phyloP scores from a whole-genome alignment of 139 green algal genomes.

The Chlorella ohadii region DNA sequence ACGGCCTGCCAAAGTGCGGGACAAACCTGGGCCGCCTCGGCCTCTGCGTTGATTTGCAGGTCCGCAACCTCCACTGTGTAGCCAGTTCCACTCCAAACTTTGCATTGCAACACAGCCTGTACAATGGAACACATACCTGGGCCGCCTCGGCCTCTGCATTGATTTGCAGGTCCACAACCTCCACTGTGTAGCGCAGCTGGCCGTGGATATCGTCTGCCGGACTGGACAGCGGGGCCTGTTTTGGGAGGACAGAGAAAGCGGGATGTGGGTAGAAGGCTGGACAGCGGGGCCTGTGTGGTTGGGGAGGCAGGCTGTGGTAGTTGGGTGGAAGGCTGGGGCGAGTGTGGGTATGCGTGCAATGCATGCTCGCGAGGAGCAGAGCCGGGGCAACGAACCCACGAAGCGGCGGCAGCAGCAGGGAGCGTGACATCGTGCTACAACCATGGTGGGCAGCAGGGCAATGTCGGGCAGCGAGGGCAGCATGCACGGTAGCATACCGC shows the following conservation, averaged over 20 bases:
- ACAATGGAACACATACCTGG: neutral
- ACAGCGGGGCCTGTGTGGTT: no score
- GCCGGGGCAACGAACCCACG: no score
- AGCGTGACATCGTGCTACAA: no score
- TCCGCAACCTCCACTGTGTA: constrained; percentile 72
- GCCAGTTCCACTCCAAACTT: neutral
- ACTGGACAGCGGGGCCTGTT: constrained; percentile 34
- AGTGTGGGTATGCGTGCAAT: no score
- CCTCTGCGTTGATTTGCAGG: neutral
- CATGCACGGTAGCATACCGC: no score
- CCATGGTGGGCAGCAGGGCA: no score
- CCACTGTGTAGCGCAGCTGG: constrained; percentile 67
- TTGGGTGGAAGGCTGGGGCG: no score
- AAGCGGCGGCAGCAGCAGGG: no score
- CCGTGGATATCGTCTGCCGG: constrained; percentile 20
- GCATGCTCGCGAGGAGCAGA: no score
- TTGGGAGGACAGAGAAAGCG: neutral
- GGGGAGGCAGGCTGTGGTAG: no score
- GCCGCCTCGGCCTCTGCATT: constrained; percentile 24
- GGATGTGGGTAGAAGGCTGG: neutral
- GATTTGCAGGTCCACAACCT: constrained; percentile 72
- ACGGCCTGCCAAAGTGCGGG: no score
- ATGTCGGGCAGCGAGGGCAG: no score
- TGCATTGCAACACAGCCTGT: neutral
- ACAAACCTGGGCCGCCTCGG: constrained; percentile 4